A percentile compares a stretch with the other conserved stretches of the same genome.
Evolutionary conservation across 495 filamentous ascomycete genomes (phyloP).

Genomic region (Xylaria nigripes): DNA sequence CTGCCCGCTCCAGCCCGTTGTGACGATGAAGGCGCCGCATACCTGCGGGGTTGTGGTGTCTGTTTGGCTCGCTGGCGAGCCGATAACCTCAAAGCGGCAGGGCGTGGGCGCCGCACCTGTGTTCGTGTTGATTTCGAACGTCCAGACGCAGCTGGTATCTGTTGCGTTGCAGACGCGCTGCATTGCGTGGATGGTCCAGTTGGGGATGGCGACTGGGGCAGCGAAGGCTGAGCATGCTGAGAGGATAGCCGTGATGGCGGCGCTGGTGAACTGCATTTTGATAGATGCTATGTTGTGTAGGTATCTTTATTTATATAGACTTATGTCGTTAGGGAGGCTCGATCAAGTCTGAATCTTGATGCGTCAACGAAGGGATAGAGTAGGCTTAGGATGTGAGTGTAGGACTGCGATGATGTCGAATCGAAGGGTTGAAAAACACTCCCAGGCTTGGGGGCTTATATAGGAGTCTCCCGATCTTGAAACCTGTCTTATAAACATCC

Average conservation of each 20-base stretch:
- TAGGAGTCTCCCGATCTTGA: not conserved
- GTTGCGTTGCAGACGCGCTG: slow-evolving; percentile 36
- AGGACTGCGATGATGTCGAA: slow-evolving; percentile 1
- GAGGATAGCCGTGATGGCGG: slow-evolving; percentile 25
- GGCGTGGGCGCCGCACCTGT: slow-evolving; percentile 10
- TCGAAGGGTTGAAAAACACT: not conserved
- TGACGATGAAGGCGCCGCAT: slow-evolving; percentile 36
- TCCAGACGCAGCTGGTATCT: slow-evolving; percentile 37
- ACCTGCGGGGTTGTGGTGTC: slow-evolving; percentile 19
- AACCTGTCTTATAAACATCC: not conserved
- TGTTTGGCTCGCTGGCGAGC: slow-evolving; percentile 27
- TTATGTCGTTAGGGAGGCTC: not conserved
- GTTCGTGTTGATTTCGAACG: slow-evolving; percentile 35
- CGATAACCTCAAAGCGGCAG: slow-evolving; percentile 31
- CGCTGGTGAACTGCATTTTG: slow-evolving; percentile 38
- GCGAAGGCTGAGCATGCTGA: slow-evolving; percentile 31
- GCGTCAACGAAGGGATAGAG: not conserved
- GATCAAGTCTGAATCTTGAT: slow-evolving; percentile 1
- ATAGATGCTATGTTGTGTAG: slow-evolving; percentile 12
- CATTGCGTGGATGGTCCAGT: slow-evolving; percentile 34
- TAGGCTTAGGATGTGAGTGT: not conserved
- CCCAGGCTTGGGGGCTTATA: not conserved
- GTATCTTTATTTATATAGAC: slow-evolving; percentile 10
- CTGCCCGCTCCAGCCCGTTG: slow-evolving; percentile 41
- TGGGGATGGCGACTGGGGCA: slow-evolving; percentile 19